A percentile compares a stretch with the other conserved stretches of the same genome.
These are phyloP conservation scores for Xylaria sp. DNA, from an alignment of 2,329 filamentous ascomycete species.

Conservation along the genomic window DNA sequence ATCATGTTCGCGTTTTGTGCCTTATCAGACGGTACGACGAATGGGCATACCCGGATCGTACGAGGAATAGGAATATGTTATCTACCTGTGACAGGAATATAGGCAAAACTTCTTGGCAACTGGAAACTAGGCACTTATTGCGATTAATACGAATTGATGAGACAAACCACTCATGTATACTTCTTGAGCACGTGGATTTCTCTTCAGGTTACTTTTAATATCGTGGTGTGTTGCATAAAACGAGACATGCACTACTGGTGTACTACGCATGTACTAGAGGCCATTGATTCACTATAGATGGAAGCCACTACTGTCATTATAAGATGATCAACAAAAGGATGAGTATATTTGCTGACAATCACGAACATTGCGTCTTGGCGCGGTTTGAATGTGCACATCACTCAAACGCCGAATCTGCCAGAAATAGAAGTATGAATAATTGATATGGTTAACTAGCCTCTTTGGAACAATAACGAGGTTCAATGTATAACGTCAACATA, in stretches of 20 bases:
- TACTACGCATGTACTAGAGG: background rate
- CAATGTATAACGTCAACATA: conserved; percentile 12
- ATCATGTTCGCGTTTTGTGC: conserved; percentile 15
- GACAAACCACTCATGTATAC: background rate
- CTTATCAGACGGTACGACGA: conserved; percentile 7
- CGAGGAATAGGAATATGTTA: conserved; percentile 9
- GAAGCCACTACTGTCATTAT: background rate
- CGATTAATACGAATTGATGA: background rate
- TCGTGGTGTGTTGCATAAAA: background rate
- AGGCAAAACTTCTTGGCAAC: conserved; percentile 16
- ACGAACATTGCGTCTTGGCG: background rate
- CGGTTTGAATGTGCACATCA: background rate
- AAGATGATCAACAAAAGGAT: background rate
- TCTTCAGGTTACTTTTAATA: background rate
- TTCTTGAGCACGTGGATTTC: background rate
- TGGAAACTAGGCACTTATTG: background rate
- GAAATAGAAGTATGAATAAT: background rate
- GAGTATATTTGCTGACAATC: conserved; percentile 5
- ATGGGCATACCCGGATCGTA: conserved; percentile 2
- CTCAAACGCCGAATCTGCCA: background rate
- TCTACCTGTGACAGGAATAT: conserved; percentile 7
- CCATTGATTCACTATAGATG: background rate
- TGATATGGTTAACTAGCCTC: background rate
- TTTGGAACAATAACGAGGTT: background rate
- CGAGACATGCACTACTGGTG: background rate